Evolutionary conservation across 768 basidiomycete species (phyloP).

Genomic region (Chalciporus piperatus): DNA sequence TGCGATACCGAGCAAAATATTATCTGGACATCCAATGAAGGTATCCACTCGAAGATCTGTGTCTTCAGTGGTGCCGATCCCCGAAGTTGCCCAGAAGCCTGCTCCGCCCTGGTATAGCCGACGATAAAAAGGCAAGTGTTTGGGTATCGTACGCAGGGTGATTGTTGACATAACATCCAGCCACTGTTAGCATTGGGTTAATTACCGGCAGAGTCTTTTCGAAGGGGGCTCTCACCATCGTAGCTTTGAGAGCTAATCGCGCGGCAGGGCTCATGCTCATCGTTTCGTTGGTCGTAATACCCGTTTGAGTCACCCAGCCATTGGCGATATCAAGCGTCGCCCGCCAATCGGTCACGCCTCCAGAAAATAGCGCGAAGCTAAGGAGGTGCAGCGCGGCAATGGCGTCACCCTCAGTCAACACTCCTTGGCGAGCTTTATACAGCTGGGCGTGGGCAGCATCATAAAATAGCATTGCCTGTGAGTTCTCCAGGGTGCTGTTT

Average conservation of each 20-base stretch:
- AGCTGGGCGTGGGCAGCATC: slow-evolving; percentile 67
- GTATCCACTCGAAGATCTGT: slow-evolving; percentile 60
- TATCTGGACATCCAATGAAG: slow-evolving; percentile 77
- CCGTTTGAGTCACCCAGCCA: slow-evolving; percentile 73
- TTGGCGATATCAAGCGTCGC: slow-evolving; percentile 65
- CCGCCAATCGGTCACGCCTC: slow-evolving; percentile 68
- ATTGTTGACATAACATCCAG: slow-evolving; percentile 73
- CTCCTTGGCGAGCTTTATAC: slow-evolving; percentile 50
- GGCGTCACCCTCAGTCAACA: slow-evolving; percentile 66
- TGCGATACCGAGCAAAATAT: slow-evolving; percentile 70
- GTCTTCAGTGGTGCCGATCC: slow-evolving; percentile 32
- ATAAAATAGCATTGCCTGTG: slow-evolving; percentile 62
- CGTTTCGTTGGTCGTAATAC: slow-evolving; percentile 61
- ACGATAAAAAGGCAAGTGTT: slow-evolving; percentile 63
- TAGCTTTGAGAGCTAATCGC: slow-evolving; percentile 64
- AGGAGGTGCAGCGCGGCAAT: slow-evolving; percentile 77
- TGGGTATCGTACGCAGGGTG: slow-evolving; percentile 58
- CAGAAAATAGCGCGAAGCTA: slow-evolving; percentile 68
- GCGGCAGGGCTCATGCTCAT: slow-evolving; percentile 50
- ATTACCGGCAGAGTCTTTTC: background rate
- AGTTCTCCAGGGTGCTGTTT: slow-evolving; percentile 50
- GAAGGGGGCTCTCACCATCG: slow-evolving; percentile 53
- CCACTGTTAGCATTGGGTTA: slow-evolving; percentile 50
- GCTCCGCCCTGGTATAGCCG: slow-evolving; percentile 55
- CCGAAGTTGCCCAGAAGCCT: slow-evolving; percentile 42